Percentiles rank a stretch among this genome's conserved stretches.
These are phyloP conservation scores for Limnanthes douglasii DNA, from an alignment of 345 rosid genomes.

Conservation along the genomic window DNA sequence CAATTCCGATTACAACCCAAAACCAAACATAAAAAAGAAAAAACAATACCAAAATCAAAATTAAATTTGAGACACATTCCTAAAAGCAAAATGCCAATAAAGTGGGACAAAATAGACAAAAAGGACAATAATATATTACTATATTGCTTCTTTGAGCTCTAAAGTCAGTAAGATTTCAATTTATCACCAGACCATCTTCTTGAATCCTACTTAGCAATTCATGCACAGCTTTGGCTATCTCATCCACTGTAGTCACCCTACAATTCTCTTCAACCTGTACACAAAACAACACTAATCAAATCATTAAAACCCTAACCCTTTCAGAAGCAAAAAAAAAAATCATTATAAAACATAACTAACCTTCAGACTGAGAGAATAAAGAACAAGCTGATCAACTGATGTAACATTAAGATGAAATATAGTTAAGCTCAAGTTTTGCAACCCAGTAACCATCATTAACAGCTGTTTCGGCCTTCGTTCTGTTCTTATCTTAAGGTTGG, in stretches of 20 bases:
- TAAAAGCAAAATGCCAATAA: too few species aligned
- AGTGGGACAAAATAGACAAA: too few species aligned
- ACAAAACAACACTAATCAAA: background rate
- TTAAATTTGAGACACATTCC: too few species aligned
- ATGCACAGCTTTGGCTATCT: slow-evolving; percentile 55
- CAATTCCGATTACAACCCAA: too few species aligned
- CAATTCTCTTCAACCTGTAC: slow-evolving; percentile 88
- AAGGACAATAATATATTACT: too few species aligned
- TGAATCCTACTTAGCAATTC: slow-evolving; percentile 51
- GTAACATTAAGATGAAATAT: slow-evolving; percentile 76
- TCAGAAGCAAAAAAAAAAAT: background rate
- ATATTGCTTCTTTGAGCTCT: too few species aligned
- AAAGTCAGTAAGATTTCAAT: too few species aligned
- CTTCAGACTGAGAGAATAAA: slow-evolving; percentile 73
- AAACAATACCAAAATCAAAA: too few species aligned
- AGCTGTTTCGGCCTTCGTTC: slow-evolving; percentile 59
- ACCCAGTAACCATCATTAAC: slow-evolving; percentile 43
- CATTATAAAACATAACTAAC: slow-evolving; percentile 15
- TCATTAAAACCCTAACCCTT: background rate
- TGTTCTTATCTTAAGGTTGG: slow-evolving; percentile 64
- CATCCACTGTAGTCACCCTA: slow-evolving; percentile 58
- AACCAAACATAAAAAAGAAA: too few species aligned
- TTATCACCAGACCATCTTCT: too few species aligned
- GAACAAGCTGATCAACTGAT: slow-evolving; percentile 42
- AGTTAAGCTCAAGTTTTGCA: slow-evolving; percentile 46